phyloP scores from a whole-genome alignment of 768 basidiomycete genomes.

The Lepiota brunneoincarnata region DNA sequence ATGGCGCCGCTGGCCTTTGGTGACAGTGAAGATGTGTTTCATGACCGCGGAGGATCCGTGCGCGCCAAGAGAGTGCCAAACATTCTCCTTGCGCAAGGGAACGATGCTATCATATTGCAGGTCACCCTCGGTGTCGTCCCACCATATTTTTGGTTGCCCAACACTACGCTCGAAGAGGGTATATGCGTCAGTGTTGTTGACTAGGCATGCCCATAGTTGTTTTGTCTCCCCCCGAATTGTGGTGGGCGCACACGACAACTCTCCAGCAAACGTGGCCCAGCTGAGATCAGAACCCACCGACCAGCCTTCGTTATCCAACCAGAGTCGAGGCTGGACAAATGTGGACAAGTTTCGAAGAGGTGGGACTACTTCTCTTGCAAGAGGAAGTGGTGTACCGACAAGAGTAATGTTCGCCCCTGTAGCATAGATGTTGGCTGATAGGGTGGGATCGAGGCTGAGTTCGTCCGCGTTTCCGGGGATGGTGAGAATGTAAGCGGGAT shows the following conservation, averaged over 20 bases:
- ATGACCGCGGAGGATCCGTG: conserved; percentile 13
- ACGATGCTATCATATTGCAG: conserved; percentile 2
- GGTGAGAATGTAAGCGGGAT: conserved; percentile 7
- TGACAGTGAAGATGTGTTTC: conserved; percentile 15
- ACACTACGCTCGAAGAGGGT: not conserved
- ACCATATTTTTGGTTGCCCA: conserved; percentile 10
- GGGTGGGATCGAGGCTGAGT: conserved; percentile 5
- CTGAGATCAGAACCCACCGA: conserved; percentile 8
- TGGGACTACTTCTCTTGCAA: conserved; percentile 7
- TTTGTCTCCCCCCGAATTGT: not conserved
- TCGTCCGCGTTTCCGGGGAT: not conserved
- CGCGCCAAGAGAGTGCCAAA: conserved; percentile 8
- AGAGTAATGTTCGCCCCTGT: conserved; percentile 8
- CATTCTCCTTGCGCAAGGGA: conserved; percentile 4
- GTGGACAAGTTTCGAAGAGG: not conserved
- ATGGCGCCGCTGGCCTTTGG: conserved; percentile 12
- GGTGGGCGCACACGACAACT: not conserved
- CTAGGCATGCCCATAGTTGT: conserved; percentile 8
- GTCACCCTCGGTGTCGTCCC: not conserved
- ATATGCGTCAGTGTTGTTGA: conserved; percentile 4
- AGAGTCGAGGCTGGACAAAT: conserved; percentile 8
- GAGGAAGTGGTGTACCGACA: not conserved
- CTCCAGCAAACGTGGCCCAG: not conserved
- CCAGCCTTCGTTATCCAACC: conserved; percentile 13
- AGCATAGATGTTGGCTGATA: conserved; percentile 10